Evolutionary conservation across 768 basidiomycete genomes (phyloP), one percentile per base, ranked within the genome.

Genomic region (Tylopilus rubrobrunneus): DNA sequence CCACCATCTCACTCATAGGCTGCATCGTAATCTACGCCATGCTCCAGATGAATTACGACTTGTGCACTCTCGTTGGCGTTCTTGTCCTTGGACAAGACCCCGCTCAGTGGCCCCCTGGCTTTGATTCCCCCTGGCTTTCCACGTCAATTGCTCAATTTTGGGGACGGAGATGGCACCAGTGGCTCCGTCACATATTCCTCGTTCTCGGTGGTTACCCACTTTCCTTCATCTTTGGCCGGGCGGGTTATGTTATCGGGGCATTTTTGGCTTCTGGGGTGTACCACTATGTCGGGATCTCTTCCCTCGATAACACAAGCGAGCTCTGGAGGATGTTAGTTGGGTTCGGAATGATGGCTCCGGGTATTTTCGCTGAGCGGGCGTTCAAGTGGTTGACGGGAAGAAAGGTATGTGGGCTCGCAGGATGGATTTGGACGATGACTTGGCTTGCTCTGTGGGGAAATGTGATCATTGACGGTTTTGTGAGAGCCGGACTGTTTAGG

Each of bases 111-210:
- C 49, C 49, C 17, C 49, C 49, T 7, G 42, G 42, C 23, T 51
- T 51, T n/a, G 49, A 51, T 15, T 15, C 49, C 5, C 49, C 49
- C 1, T 51, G 49, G 49, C 25, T 42, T 14, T 34, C 49, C 33
- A 44, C 49, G 7, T 51, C 49, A 43, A 6, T 50, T 12, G 8
- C 29, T n/a, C 29, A 50, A 15, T 50, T 50, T 23, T 50, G 49
- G 49, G 49, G 49, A 23, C 41, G 31, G 10, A 50, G 49, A 31
- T 50, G 49, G 49, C 49, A 50, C 31, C 49, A 50, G 31, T 50
- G 49, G 49, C 31, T 50, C 34, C 49, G 49, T 8, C 49, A 50
- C 25, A 25, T 34, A n/a, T 51, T 51, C 33, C 49, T 51, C 25
- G 42, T 51, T 36, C 33, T 19, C 23, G 49, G 33, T 5, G 49